A percentile compares a stretch with the other conserved stretches of the same genome.
phyloP scores from a whole-genome alignment of 169 alveolate genomes.

The Plasmodium inui region DNA sequence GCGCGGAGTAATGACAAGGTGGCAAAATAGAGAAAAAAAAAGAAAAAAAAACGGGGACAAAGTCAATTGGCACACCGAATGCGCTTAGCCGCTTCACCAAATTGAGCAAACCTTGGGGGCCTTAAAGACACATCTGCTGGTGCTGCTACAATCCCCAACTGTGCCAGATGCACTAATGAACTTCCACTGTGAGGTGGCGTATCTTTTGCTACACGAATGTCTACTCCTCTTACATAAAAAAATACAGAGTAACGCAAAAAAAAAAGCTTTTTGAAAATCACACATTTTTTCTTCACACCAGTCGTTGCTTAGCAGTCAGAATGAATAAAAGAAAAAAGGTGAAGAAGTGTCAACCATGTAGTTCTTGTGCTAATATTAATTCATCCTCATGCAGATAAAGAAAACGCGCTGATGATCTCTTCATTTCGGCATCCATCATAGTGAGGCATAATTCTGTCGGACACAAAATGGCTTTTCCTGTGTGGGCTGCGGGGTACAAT shows the following conservation, averaged over 20 bases:
- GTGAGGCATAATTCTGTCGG: background rate
- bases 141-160: background rate
- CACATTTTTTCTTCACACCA: conserved; percentile 32
- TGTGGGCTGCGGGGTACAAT: background rate
- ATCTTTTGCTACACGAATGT: conserved; percentile 21
- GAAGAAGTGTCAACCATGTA: conserved; percentile 1
- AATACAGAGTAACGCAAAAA: conserved; percentile 28
- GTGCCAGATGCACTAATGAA: conserved; percentile 21
- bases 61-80: background rate
- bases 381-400: conserved; percentile 14
- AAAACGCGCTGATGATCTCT: background rate
- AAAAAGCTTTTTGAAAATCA: conserved; percentile 29
- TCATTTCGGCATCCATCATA: background rate
- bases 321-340: conserved; percentile 3
- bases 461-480: background rate
- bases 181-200: conserved; percentile 11
- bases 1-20: background rate
- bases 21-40: conserved; percentile 6
- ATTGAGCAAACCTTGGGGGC: conserved; percentile 13
- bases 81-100: background rate
- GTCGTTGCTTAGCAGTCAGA: background rate
- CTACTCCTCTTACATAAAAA: conserved; percentile 27
- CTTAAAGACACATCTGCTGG: conserved; percentile 10
- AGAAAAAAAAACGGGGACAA: background rate
- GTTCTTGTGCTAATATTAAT: conserved; percentile 1